Evolutionary conservation across 140 eudicot species (phyloP).

Genomic region (Anethum foeniculum): DNA sequence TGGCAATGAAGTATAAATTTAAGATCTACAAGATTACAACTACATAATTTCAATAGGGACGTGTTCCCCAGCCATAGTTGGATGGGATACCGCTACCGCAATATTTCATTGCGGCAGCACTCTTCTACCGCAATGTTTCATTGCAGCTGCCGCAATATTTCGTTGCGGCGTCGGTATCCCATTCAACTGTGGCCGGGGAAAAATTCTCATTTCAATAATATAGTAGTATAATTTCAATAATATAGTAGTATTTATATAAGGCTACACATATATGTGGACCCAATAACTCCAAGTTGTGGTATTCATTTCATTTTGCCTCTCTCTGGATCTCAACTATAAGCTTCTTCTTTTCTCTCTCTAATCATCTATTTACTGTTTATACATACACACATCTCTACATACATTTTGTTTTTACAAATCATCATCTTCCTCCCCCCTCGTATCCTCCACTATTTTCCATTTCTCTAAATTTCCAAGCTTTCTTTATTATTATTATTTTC

Average conservation of each 20-base stretch:
- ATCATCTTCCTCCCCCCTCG: not conserved
- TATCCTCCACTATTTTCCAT: not conserved
- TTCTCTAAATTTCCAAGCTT: not conserved
- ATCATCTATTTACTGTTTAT: constrained; percentile 9
- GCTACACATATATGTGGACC: not conserved
- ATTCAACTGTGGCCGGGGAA: too few species aligned
- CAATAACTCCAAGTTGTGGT: not conserved
- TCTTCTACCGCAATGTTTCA: too few species aligned
- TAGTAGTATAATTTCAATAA: too few species aligned
- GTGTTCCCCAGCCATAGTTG: too few species aligned
- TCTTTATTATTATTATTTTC: not conserved
- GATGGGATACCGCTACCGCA: too few species aligned
- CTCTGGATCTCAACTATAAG: constrained; percentile 3
- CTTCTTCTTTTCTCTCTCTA: not conserved
- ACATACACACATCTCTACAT: not conserved
- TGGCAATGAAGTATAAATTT: too few species aligned
- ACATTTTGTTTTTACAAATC: not conserved
- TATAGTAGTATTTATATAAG: not conserved
- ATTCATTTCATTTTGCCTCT: constrained; percentile 8
- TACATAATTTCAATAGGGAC: too few species aligned
- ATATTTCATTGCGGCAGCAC: too few species aligned
- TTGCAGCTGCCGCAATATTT: too few species aligned
- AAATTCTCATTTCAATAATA: too few species aligned
- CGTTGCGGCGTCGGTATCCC: too few species aligned
- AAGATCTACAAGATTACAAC: too few species aligned